Conservation (phyloP, 202 grass and related monocot species). For the Miscanthus sacchariflorus region DNA sequence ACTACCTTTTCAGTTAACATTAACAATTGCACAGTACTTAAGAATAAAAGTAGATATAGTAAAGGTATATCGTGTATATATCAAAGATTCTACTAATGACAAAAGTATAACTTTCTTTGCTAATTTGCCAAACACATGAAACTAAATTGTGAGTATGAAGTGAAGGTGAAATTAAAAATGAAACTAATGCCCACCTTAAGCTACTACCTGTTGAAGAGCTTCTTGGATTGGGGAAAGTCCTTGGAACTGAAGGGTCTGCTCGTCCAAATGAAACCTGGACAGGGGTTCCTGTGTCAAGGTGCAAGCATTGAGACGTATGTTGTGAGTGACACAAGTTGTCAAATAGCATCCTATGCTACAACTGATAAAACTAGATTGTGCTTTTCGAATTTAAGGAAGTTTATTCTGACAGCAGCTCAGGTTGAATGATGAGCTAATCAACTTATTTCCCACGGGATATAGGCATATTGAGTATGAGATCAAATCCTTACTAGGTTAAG, state of each 20-base stretch:
- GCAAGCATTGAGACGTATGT: not conserved
- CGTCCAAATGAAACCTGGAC: constrained; percentile 64
- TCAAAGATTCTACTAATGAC: not conserved
- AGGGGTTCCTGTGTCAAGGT: constrained; percentile 19
- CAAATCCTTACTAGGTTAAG: constrained; percentile 9
- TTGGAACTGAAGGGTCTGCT: constrained; percentile 46
- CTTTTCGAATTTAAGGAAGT: constrained; percentile 26
- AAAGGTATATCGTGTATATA: not conserved
- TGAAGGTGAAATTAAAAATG: constrained; percentile 19
- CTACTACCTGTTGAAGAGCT: constrained; percentile 37
- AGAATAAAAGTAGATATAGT: not conserved
- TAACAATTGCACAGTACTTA: not conserved
- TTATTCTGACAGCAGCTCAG: not conserved
- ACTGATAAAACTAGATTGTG: not conserved
- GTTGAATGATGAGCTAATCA: not conserved
- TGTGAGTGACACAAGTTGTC: not conserved
- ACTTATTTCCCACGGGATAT: not conserved
- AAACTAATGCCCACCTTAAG: constrained; percentile 21
- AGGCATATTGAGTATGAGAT: not conserved
- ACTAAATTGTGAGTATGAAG: not conserved
- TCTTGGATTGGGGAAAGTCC: constrained; percentile 42
- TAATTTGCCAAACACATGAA: constrained; percentile 10
- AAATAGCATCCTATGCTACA: not conserved
- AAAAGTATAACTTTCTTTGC: constrained; percentile 24
- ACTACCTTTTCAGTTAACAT: constrained; percentile 3